Evolutionary conservation across 2,329 filamentous ascomycete genomes (phyloP).

Genomic region (Colletotrichum horii): DNA sequence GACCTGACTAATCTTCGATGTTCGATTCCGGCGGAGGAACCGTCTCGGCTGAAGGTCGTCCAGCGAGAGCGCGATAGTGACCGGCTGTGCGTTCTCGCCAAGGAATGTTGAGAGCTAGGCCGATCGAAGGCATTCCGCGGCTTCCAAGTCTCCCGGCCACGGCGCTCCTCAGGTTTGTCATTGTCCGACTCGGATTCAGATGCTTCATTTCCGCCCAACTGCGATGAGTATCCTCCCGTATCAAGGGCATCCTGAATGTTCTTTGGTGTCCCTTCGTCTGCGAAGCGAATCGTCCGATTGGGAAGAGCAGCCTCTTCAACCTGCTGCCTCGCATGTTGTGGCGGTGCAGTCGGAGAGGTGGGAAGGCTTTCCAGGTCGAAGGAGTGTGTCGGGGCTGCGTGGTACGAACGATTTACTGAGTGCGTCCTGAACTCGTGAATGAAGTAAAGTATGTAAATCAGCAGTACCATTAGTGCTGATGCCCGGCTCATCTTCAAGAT

Average conservation of each 20-base stretch:
- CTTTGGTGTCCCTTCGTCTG: conserved; percentile 23
- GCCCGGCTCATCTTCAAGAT: conserved; percentile 78
- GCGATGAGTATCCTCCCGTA: not conserved
- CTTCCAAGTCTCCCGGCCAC: not conserved
- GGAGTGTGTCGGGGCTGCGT: conserved; percentile 29
- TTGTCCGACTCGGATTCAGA: not conserved
- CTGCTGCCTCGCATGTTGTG: not conserved
- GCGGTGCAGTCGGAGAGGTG: not conserved
- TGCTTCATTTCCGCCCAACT: no score
- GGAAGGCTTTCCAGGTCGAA: not conserved
- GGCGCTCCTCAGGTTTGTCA: not conserved
- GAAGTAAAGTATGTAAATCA: conserved; percentile 77
- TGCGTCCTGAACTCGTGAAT: conserved; percentile 69
- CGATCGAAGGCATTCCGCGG: not conserved
- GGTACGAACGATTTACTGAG: conserved; percentile 67
- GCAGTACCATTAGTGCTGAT: conserved; percentile 75
- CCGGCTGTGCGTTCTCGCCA: conserved; percentile 23
- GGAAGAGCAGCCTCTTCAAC: not conserved
- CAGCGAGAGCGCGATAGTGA: conserved; percentile 29
- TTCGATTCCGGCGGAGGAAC: conserved; percentile 20
- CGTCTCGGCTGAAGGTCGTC: conserved; percentile 24
- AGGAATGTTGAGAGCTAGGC: conserved; percentile 24
- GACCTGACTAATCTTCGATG: conserved; percentile 20
- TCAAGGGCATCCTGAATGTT: not conserved
- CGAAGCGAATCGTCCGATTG: conserved; percentile 33